phyloP scores from a whole-genome alignment of 495 filamentous ascomycete genomes.

The Penicillium goetzii region DNA sequence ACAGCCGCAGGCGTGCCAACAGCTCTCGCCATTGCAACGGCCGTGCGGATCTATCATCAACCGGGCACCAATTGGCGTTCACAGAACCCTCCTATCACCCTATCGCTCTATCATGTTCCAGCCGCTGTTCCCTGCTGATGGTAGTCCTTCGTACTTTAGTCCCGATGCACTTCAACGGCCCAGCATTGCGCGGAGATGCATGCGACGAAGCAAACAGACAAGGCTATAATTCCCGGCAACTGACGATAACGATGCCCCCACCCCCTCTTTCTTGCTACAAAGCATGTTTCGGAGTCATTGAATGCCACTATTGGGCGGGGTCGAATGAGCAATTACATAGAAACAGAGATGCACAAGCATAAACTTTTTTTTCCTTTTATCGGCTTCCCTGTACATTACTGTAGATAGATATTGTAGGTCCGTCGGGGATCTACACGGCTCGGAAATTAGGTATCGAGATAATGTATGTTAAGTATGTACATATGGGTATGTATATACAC shows the following conservation, averaged over 20 bases:
- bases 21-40: constrained; percentile 4
- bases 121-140: not conserved
- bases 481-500: not conserved
- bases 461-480: not conserved
- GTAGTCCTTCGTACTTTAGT: not conserved
- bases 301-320: constrained; percentile 11
- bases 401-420: not conserved
- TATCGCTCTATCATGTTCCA: constrained; percentile 6
- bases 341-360: not conserved
- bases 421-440: not conserved
- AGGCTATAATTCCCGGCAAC: not conserved
- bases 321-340: not conserved
- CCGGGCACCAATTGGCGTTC: constrained; percentile 18
- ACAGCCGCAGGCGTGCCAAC: not conserved
- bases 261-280: not conserved
- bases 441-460: not conserved
- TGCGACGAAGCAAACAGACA: constrained; percentile 22
- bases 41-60: constrained; percentile 15
- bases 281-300: constrained; percentile 5
- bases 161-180: constrained; percentile 18
- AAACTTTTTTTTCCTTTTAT: not conserved
- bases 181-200: constrained; percentile 16
- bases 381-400: not conserved
- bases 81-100: not conserved
- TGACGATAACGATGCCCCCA: constrained; percentile 4